Percentiles rank a stretch among this genome's conserved stretches.
Evolutionary conservation across 352 stramenopile genomes (phyloP).

Genomic region (Globisporangium spiculum): DNA sequence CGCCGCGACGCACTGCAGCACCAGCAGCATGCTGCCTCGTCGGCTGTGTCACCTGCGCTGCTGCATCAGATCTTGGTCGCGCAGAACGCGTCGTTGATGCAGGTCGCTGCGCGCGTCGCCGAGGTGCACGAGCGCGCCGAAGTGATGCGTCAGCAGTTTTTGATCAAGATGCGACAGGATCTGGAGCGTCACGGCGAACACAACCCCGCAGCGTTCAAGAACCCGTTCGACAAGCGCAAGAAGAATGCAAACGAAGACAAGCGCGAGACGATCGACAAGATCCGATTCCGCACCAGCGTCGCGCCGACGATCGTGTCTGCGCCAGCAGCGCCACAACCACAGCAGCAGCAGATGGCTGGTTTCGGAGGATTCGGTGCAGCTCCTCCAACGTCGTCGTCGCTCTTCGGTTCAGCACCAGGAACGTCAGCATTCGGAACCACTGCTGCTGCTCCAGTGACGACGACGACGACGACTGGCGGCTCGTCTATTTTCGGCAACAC

Average conservation of each 20-base stretch:
- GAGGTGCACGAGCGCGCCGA: conserved; percentile 77
- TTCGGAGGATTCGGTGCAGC: conserved; percentile 8
- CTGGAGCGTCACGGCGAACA: conserved; percentile 54
- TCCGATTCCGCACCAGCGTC: conserved; percentile 75
- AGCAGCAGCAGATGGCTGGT: conserved; percentile 6
- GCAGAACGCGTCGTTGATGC: conserved; percentile 79
- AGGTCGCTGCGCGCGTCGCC: conserved; percentile 67
- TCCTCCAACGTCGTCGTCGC: background rate
- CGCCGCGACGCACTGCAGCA: conserved; percentile 13
- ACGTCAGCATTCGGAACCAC: conserved; percentile 34
- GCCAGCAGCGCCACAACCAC: conserved; percentile 15
- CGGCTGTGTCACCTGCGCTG: conserved; percentile 28
- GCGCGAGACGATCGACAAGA: conserved; percentile 63
- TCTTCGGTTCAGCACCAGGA: conserved; percentile 13
- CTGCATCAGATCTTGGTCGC: conserved; percentile 72
- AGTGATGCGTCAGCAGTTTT: conserved; percentile 64
- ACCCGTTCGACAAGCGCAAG: conserved; percentile 78
- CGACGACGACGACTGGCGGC: conserved; percentile 12
- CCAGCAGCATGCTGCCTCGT: conserved; percentile 10
- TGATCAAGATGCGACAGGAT: conserved; percentile 64
- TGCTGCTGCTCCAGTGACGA: background rate
- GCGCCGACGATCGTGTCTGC: conserved; percentile 58
- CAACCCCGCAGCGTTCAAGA: conserved; percentile 60
- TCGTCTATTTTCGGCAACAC: conserved; percentile 19
- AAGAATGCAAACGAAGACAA: conserved; percentile 63